Evolutionary conservation across 2,329 filamentous ascomycete genomes (phyloP).

Genomic region (Xylariomycetidae sp.): DNA sequence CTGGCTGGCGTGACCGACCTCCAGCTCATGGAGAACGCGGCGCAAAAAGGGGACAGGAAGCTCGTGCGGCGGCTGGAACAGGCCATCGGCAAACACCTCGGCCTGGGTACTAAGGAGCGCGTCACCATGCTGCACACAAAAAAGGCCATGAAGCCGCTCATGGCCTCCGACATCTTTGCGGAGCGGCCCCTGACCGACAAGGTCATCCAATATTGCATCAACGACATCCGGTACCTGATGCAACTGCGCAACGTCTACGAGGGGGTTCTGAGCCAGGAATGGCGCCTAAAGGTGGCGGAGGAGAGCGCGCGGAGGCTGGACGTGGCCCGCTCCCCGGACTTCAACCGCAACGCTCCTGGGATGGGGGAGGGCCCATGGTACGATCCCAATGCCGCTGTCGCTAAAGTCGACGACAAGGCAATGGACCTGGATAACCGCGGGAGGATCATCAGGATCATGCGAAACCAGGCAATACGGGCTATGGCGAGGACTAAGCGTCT

Average conservation of each 20-base stretch:
- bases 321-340: constrained; percentile 6
- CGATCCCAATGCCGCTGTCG: no score
- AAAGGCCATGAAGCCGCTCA: constrained; percentile 1
- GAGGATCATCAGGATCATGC: no score
- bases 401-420: no score
- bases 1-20: constrained; percentile 21
- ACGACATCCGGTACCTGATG: constrained; percentile 13
- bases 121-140: background rate
- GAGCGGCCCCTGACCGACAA: constrained; percentile 7
- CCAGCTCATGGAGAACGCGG: constrained; percentile 24
- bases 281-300: constrained; percentile 7
- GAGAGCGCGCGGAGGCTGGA: constrained; percentile 11
- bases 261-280: constrained; percentile 6
- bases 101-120: background rate
- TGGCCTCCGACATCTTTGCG: constrained; percentile 6
- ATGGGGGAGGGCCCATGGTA: constrained; percentile 1
- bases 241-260: constrained; percentile 10
- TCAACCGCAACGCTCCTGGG: constrained; percentile 11
- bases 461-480: no score
- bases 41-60: constrained; percentile 9
- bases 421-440: no score
- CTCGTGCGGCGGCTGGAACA: constrained; percentile 9
- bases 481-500: no score
- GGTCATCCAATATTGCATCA: constrained; percentile 10
- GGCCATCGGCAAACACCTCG: constrained; percentile 7